Evolutionary conservation across 2,329 filamentous ascomycete species (phyloP).

Genomic region (Pseudogymnoascus sp.): DNA sequence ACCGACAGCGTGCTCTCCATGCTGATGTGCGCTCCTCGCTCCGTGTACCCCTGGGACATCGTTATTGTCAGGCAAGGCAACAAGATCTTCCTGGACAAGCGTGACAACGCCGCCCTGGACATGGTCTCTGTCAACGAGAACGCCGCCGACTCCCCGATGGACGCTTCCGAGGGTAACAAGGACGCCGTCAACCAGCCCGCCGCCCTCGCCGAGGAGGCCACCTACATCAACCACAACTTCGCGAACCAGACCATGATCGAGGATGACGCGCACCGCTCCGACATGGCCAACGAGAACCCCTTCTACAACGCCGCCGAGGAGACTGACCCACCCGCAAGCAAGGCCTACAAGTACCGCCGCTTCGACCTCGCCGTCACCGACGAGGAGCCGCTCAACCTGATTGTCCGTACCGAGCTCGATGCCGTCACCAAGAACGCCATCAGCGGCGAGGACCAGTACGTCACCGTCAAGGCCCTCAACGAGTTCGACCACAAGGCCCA

Average conservation of each 20-base stretch:
- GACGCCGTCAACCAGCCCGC: conserved; percentile 91
- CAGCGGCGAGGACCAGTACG: conserved; percentile 81
- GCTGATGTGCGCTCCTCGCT: conserved; percentile 97
- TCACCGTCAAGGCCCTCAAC: conserved; percentile 94
- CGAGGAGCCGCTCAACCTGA: conserved; percentile 85
- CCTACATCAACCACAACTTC: conserved; percentile 99
- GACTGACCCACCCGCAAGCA: conserved; percentile 87
- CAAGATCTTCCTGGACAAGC: conserved; percentile 99
- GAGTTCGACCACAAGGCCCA: conserved; percentile 98
- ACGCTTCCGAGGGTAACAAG: conserved; percentile 85
- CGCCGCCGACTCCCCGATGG: conserved; percentile 86
- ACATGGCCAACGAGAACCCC: conserved; percentile 84
- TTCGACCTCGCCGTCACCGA: conserved; percentile 89
- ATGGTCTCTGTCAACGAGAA: conserved; percentile 99
- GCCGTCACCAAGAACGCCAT: conserved; percentile 93
- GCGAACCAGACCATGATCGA: conserved; percentile 90
- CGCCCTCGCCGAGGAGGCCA: conserved; percentile 91
- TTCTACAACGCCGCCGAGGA: conserved; percentile 96
- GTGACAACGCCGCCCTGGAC: conserved; percentile 87
- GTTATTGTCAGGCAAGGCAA: conserved; percentile 87
- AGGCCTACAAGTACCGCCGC: conserved; percentile 96
- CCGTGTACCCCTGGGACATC: conserved; percentile 97
- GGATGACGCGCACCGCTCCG: conserved; percentile 67
- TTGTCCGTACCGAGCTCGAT: conserved; percentile 92
- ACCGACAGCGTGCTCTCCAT: conserved; percentile 97